Percentiles rank a stretch among this genome's conserved stretches.
Evolutionary conservation across 2,329 filamentous ascomycete species (phyloP).

Genomic region (Scedosporium apiospermum): DNA sequence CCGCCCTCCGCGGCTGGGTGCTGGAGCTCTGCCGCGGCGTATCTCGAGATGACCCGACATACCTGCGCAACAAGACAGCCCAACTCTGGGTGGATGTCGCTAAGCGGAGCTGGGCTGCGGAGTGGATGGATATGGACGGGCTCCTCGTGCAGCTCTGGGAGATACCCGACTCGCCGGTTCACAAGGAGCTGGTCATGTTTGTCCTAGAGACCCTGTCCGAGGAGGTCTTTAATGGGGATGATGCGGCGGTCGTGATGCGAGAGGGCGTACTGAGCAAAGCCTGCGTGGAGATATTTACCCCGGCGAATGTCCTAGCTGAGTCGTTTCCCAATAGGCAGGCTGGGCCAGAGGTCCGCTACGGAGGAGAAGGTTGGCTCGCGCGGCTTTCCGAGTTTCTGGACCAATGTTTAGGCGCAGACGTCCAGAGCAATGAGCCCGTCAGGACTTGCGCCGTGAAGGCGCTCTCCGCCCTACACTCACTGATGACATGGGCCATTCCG

Average conservation of each 20-base stretch:
- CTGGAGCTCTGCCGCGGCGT: slow-evolving; percentile 67
- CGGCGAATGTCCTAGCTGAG: slow-evolving; percentile 62
- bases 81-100: slow-evolving; percentile 92
- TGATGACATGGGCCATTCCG: slow-evolving; percentile 80
- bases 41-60: slow-evolving; percentile 63
- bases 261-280: slow-evolving; percentile 79
- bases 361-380: slow-evolving; percentile 77
- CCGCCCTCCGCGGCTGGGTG: slow-evolving; percentile 64
- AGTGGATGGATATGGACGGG: slow-evolving; percentile 93
- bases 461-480: slow-evolving; percentile 66
- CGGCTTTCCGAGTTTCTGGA: slow-evolving; percentile 66
- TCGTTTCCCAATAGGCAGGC: slow-evolving; percentile 65
- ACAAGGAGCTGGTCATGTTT: slow-evolving; percentile 79
- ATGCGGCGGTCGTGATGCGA: slow-evolving; percentile 72
- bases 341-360: slow-evolving; percentile 61
- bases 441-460: slow-evolving; percentile 65
- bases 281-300: slow-evolving; percentile 89
- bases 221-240: slow-evolving; percentile 86
- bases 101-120: slow-evolving; percentile 83
- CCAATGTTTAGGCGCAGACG: slow-evolving; percentile 59
- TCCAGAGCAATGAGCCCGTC: slow-evolving; percentile 56
- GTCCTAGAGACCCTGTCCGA: slow-evolving; percentile 88
- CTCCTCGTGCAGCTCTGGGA: slow-evolving; percentile 79
- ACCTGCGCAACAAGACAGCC: slow-evolving; percentile 85
- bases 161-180: slow-evolving; percentile 46